phyloP scores from a whole-genome alignment of 208 protist genomes.

The Trypanosoma grayi region DNA sequence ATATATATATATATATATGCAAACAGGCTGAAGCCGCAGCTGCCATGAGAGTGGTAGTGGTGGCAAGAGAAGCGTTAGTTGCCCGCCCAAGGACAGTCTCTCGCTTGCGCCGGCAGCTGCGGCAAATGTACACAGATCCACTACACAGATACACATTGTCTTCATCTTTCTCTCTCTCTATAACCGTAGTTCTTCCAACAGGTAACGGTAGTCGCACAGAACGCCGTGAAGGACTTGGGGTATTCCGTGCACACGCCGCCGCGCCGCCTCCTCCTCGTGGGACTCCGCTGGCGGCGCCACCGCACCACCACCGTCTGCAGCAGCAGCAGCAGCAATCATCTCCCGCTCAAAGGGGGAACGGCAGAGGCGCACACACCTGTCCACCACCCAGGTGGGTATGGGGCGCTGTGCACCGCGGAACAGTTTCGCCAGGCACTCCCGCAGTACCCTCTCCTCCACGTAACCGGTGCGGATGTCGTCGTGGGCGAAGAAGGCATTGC shows the following conservation, averaged over 20 bases:
- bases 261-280: conserved; percentile 26
- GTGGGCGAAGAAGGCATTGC: conserved; percentile 31
- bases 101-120: neutral
- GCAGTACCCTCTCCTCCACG: conserved; percentile 35
- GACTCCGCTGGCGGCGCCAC: conserved; percentile 8
- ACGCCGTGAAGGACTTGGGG: conserved; percentile 21
- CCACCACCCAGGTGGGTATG: conserved; percentile 46
- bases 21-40: neutral
- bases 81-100: too few species aligned
- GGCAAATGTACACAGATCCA: neutral
- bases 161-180: neutral
- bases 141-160: neutral
- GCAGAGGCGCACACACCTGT: conserved; percentile 35
- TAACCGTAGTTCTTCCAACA: conserved; percentile 42
- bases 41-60: too few species aligned
- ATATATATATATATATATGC: conserved; percentile 2
- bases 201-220: conserved; percentile 55
- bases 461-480: conserved; percentile 40
- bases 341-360: conserved; percentile 36
- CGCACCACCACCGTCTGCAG: neutral
- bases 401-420: conserved; percentile 20
- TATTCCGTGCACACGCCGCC: conserved; percentile 28
- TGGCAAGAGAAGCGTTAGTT: too few species aligned
- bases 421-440: conserved; percentile 32
- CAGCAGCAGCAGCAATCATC: neutral